Evolutionary conservation across 495 filamentous ascomycete genomes (phyloP), one percentile per base, ranked within the genome.

Genomic region (Penicillium pulvis): DNA sequence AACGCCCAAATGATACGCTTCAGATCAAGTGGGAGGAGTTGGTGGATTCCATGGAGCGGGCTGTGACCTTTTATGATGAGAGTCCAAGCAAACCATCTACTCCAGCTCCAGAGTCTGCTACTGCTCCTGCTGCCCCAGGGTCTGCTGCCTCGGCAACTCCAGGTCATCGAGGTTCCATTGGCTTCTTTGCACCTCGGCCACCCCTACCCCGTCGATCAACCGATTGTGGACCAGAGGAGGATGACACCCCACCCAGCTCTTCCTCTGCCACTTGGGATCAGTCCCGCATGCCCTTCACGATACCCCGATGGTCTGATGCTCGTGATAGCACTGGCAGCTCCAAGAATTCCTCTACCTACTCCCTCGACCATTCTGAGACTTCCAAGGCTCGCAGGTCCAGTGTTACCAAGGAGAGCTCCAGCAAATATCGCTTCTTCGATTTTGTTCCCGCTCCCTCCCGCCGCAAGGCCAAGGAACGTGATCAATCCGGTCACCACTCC

Each of bases 21-120:
- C 80, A 84, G 52, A 70, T 85, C 44, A 83, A 87, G 57, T 87
- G 91, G 80, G 83, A 90, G 55, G 90, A 93, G 64, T 74, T 89
- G 9, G 82, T 92, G 33, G 89, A 93, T 61, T 86, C 85, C 45
- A 76, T 87, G 75, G 72, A 84, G 71, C 61, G 80, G 20, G 80
- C 82, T 5, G 81, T 69, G 64, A 86, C 69, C 41, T 76, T 75
- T 69, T 82, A 69, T 62, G 73, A 71, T 17, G 71, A 72, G 59
- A 66, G 49, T 64, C 65, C 69, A 12, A 70, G 67, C 60, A 72
- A 72, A 61, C 77, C 72, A 65, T 69, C 65, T 53, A 79, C 69
- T 44, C 79, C 71, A 56, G 76, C 61, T 53, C 71, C 61, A 65
- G 82, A 70, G 48, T 71, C 61, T 30, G 42, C 23, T 17, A 45